Percentiles rank a stretch among this genome's conserved stretches.
These are phyloP conservation scores for Stephania yunnanensis DNA, from an alignment of 164 flowering plant species.

Conservation along the genomic window DNA sequence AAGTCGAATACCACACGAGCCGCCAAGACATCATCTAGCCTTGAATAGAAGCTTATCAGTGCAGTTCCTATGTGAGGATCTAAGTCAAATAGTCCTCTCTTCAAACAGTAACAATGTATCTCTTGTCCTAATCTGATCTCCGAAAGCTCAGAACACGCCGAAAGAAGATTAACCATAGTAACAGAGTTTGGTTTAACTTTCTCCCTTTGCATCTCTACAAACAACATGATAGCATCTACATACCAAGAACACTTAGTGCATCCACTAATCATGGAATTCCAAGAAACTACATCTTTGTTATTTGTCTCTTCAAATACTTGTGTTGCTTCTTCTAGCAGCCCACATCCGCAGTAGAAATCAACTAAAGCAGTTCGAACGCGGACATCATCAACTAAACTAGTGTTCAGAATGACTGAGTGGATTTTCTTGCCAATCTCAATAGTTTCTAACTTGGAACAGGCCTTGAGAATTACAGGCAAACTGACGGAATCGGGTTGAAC, in stretches of 20 bases:
- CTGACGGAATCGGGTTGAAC: slow-evolving; percentile 18
- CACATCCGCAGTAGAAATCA: slow-evolving; percentile 44
- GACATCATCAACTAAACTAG: slow-evolving; percentile 28
- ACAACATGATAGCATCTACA: slow-evolving; percentile 32
- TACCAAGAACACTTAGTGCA: slow-evolving; percentile 21
- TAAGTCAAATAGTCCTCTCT: slow-evolving; percentile 35
- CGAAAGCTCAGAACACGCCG: slow-evolving; percentile 27
- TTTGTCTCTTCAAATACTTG: slow-evolving; percentile 37
- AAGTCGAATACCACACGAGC: slow-evolving; percentile 35
- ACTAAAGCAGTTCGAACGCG: slow-evolving; percentile 40
- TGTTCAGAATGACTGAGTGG: slow-evolving; percentile 20
- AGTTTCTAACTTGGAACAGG: slow-evolving; percentile 34
- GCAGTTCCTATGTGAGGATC: slow-evolving; percentile 44
- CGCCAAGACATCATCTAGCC: slow-evolving; percentile 20
- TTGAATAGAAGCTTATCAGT: slow-evolving; percentile 44
- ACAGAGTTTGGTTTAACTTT: slow-evolving; percentile 33
- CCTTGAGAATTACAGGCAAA: slow-evolving; percentile 45
- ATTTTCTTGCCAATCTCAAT: slow-evolving; percentile 34
- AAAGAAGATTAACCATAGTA: slow-evolving; percentile 42
- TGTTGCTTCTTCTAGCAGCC: slow-evolving; percentile 33
- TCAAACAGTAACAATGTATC: slow-evolving; percentile 44
- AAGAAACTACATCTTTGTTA: slow-evolving; percentile 32
- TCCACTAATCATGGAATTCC: slow-evolving; percentile 50
- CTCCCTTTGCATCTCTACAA: slow-evolving; percentile 27
- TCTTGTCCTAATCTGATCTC: slow-evolving; percentile 26